A percentile compares a stretch with the other conserved stretches of the same genome.
These are phyloP conservation scores for Kregervanrija pseudodelftensis DNA, from an alignment of 805 yeast genomes.

Conservation along the genomic window DNA sequence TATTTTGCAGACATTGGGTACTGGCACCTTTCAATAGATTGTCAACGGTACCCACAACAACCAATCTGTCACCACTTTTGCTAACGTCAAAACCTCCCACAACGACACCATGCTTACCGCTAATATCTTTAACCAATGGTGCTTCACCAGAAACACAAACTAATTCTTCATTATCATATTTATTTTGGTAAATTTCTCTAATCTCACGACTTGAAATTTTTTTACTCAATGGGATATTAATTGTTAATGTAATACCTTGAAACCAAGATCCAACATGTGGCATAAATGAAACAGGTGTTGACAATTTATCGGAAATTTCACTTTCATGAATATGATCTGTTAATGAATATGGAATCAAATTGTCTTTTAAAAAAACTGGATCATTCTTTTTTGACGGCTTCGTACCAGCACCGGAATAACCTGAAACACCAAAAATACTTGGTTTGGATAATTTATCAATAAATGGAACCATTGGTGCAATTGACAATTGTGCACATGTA, in stretches of 20 bases:
- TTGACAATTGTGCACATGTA: constrained; percentile 93
- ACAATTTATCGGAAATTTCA: constrained; percentile 80
- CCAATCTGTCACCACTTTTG: constrained; percentile 82
- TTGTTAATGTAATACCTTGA: constrained; percentile 94
- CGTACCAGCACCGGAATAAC: constrained; percentile 99
- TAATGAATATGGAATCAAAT: constrained; percentile 88
- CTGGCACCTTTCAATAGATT: constrained; percentile 97
- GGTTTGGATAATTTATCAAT: constrained; percentile 56
- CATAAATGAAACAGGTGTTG: constrained; percentile 74
- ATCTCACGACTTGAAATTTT: constrained; percentile 73
- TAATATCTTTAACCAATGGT: constrained; percentile 84
- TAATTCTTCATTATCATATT: constrained; percentile 81
- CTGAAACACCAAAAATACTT: constrained; percentile 89
- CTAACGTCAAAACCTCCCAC: constrained; percentile 96
- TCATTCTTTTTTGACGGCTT: constrained; percentile 97
- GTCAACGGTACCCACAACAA: constrained; percentile 91
- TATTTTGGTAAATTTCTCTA: constrained; percentile 77
- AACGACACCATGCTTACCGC: constrained; percentile 91
- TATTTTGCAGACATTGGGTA: constrained; percentile 95
- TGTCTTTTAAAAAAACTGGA: constrained; percentile 61
- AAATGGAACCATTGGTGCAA: constrained; percentile 74
- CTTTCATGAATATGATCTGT: constrained; percentile 97
- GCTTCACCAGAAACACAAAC: constrained; percentile 85
- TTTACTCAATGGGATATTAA: constrained; percentile 77
- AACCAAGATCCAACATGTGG: constrained; percentile 99